phyloP scores from a whole-genome alignment of 305 asterid species.

The Rubia balearica region DNA sequence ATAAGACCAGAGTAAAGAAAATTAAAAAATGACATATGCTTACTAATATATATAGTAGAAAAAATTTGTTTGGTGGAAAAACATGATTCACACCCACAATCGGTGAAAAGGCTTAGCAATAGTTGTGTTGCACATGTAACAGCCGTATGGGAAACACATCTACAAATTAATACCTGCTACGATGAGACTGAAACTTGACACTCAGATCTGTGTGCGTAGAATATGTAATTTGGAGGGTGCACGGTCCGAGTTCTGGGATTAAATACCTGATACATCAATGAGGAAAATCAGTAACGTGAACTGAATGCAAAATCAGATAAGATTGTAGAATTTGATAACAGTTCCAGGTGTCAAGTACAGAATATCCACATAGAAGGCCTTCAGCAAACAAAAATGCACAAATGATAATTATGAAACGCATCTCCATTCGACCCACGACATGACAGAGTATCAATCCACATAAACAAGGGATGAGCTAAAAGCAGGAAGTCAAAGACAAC shows the following conservation, averaged over 20 bases:
- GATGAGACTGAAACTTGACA: conserved; percentile 88
- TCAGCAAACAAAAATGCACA: background rate
- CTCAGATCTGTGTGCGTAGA: conserved; percentile 94
- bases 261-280: conserved; percentile 42
- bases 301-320: background rate
- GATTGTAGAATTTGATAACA: background rate
- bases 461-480: background rate
- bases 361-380: background rate
- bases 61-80: background rate
- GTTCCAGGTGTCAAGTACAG: background rate
- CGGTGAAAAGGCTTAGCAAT: background rate
- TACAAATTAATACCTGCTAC: conserved; percentile 55
- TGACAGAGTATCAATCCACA: background rate
- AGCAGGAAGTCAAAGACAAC: conserved; percentile 6
- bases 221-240: conserved; percentile 76
- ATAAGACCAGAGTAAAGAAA: background rate
- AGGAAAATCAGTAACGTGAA: background rate
- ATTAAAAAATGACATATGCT: background rate
- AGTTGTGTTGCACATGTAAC: background rate
- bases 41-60: background rate
- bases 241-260: conserved; percentile 82
- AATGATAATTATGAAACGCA: background rate
- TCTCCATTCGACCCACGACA: background rate
- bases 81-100: background rate
- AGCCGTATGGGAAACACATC: background rate